Percentiles rank a stretch among this genome's conserved stretches.
Evolutionary conservation across 1,284 basidiomycete genomes (phyloP).

Genomic region (Cystobasidium sp.): DNA sequence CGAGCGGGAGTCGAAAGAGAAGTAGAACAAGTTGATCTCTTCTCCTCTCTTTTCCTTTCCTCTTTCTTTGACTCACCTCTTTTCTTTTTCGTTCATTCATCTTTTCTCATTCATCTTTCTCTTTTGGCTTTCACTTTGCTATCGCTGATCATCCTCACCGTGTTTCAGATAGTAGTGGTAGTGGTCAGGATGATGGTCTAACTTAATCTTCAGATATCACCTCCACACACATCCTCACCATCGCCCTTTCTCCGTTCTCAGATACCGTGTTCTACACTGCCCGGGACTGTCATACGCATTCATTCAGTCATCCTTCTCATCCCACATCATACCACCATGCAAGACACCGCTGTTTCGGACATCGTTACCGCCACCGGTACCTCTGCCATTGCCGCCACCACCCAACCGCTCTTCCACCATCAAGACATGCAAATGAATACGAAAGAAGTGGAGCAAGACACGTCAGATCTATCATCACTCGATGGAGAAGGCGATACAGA

Average conservation of each 20-base stretch:
- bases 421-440: no score
- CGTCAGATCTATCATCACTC: conserved; percentile 7
- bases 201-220: no score
- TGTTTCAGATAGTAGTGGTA: no score
- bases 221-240: no score
- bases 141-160: neutral
- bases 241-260: no score
- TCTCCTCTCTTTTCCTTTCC: neutral
- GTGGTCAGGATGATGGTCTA: no score
- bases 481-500: neutral
- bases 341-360: no score
- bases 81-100: neutral
- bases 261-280: no score
- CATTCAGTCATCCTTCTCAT: no score
- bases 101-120: neutral
- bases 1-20: neutral
- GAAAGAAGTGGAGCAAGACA: neutral
- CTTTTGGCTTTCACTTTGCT: neutral
- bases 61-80: neutral
- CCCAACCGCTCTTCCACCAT: neutral
- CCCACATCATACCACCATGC: no score
- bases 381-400: neutral
- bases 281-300: no score
- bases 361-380: no score
- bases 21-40: neutral